These are phyloP conservation scores for Avena sativa DNA, from an alignment of 176 grass and related monocot species.

Conservation along the genomic window DNA sequence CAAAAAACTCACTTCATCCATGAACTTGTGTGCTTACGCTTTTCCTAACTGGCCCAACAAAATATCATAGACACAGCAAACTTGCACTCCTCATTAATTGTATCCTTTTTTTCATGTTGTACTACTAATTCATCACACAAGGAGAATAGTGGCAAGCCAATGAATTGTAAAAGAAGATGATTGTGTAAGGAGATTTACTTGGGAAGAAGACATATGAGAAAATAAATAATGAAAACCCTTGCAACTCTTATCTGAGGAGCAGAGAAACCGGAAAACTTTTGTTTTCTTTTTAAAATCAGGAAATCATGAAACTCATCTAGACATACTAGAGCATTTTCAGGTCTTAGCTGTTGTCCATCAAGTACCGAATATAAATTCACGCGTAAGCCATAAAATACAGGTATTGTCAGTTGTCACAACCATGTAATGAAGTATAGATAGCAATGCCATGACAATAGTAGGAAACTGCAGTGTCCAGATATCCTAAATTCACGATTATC, in stretches of 20 bases:
- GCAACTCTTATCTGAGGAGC: background rate
- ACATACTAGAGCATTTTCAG: constrained; percentile 24
- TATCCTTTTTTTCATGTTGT: background rate
- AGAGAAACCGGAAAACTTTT: background rate
- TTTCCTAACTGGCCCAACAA: background rate
- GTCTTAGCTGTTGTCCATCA: background rate
- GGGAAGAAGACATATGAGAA: background rate
- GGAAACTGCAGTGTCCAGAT: background rate
- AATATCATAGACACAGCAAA: background rate
- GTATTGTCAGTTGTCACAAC: constrained; percentile 13
- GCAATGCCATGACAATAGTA: background rate
- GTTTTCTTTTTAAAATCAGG: background rate
- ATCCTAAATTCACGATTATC: background rate
- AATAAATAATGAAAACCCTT: background rate
- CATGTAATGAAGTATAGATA: background rate
- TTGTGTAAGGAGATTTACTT: background rate
- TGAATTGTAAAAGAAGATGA: background rate
- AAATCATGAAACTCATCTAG: background rate
- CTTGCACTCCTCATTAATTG: background rate
- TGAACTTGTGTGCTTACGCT: background rate
- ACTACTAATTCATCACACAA: background rate
- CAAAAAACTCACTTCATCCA: background rate
- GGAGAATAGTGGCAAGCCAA: background rate
- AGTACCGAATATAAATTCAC: background rate
- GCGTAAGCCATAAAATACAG: background rate